Percentiles rank a stretch among this genome's conserved stretches.
Conservation (phyloP, 2,329 filamentous ascomycete genomes). For the Capronia americana region DNA sequence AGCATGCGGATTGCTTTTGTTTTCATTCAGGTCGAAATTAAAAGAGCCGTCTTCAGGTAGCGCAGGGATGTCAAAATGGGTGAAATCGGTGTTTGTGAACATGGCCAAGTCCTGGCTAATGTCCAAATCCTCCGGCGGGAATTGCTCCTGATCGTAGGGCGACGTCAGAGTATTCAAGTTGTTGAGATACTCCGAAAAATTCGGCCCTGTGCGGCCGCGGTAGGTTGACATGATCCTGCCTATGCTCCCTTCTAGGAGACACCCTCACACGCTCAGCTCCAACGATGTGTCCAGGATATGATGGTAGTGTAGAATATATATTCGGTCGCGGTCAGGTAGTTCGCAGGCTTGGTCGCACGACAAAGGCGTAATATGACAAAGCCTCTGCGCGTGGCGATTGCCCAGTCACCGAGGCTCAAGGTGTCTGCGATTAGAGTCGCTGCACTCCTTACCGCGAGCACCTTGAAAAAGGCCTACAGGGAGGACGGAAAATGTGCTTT, state of each 20-base stretch:
- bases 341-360: background rate
- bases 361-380: slow-evolving; percentile 27
- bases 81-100: slow-evolving; percentile 83
- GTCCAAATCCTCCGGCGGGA: slow-evolving; percentile 65
- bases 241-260: background rate
- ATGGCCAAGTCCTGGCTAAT: slow-evolving; percentile 76
- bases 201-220: slow-evolving; percentile 76
- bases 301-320: background rate
- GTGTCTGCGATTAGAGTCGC: slow-evolving; percentile 1
- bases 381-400: slow-evolving; percentile 7
- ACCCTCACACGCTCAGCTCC: background rate
- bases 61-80: slow-evolving; percentile 69
- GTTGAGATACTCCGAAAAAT: slow-evolving; percentile 88
- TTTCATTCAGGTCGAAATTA: slow-evolving; percentile 37
- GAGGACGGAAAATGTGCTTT: background rate
- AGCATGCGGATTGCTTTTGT: slow-evolving; percentile 30
- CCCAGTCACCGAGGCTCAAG: background rate
- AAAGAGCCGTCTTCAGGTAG: slow-evolving; percentile 37
- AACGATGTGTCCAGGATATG: background rate
- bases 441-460: background rate
- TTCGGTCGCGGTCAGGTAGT: slow-evolving; percentile 2
- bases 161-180: slow-evolving; percentile 77
- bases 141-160: slow-evolving; percentile 66
- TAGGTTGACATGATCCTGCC: slow-evolving; percentile 69
- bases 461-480: background rate